Base-by-base conservation (phyloP, 805 yeast species). In the Kluyveromyces starmeri region DNA sequence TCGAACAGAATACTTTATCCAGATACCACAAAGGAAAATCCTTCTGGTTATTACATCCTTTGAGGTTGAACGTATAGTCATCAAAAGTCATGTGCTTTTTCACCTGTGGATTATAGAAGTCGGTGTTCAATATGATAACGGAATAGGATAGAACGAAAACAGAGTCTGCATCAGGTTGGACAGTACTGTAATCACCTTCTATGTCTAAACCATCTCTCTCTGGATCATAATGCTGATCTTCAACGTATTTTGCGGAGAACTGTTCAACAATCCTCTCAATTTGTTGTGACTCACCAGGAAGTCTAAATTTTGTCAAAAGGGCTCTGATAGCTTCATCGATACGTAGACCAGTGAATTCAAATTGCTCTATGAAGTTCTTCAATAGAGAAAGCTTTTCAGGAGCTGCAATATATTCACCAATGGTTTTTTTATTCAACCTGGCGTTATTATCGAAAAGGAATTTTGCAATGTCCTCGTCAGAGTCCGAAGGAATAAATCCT, bases 241-340 rank as follows among this genome's bases (percentile, higher is more conserved):
- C 65, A 10, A 83, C 82, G 58, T 84, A 92, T 39, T 83, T 73
- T 27, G 75, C 78, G 3, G 94, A 86, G 58, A 92, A 92, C 5
- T 75, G 66, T 49, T 89, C 96, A 19, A 92, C 80, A 11, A 89
- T 74, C 48, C 96, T 71, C 56, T 92, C 98, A 53, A 92, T 92
- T 56, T 85, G 96, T 51, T 86, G 97, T 0, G 96, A 82, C 60
- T 92, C 99, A 40, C 99, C 99, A 1, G 97, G 97, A 32, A 92
- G 67, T 55, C 98, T 73, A 53, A 92, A 89, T 14, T 82, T 73
- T 37, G 83, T 81, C 45, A 94, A 65, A 40, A 92, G 58, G 37
- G 83, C 68, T 49, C 99, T 71, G 34, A 92, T 64, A 0, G 96
- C 96, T 58, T 89, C 96, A 57, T 92, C 99, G 2, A 94, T 89